phyloP scores from a whole-genome alignment of 2,329 filamentous ascomycete genomes.

The Aspergillus versicolor region DNA sequence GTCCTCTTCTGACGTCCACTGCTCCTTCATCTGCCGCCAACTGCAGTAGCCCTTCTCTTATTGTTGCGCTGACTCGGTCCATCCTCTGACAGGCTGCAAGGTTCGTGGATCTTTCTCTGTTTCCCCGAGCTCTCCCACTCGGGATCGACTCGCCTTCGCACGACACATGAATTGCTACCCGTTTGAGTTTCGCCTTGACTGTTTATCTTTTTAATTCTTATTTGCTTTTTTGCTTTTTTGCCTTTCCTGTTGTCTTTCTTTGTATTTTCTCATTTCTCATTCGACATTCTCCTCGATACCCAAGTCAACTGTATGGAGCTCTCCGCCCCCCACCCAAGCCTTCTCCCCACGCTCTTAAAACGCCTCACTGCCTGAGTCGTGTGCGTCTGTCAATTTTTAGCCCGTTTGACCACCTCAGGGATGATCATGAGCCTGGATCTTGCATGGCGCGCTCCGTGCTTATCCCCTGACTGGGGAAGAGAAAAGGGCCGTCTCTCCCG shows the following conservation, averaged over 20 bases:
- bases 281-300: not conserved
- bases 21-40: not conserved
- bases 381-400: slow-evolving; percentile 8
- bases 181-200: slow-evolving; percentile 12
- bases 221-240: slow-evolving; percentile 3
- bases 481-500: slow-evolving; percentile 6
- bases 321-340: slow-evolving; percentile 12
- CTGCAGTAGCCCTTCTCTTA: slow-evolving; percentile 1
- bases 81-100: slow-evolving; percentile 2
- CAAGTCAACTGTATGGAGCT: slow-evolving; percentile 8
- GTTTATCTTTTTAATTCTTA: not conserved
- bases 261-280: not conserved
- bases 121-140: not conserved
- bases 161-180: slow-evolving; percentile 7
- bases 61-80: not conserved
- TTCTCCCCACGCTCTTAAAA: slow-evolving; percentile 16
- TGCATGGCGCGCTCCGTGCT: slow-evolving; percentile 5
- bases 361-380: not conserved
- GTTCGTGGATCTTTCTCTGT: slow-evolving; percentile 11
- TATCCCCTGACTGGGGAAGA: not conserved
- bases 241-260: not conserved
- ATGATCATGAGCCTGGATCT: slow-evolving; percentile 8
- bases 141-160: slow-evolving; percentile 10
- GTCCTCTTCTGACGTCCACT: not conserved
- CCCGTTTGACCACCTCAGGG: slow-evolving; percentile 4